Evolutionary conservation across 2,329 filamentous ascomycete species (phyloP).

Genomic region (Arthroderma uncinatum): DNA sequence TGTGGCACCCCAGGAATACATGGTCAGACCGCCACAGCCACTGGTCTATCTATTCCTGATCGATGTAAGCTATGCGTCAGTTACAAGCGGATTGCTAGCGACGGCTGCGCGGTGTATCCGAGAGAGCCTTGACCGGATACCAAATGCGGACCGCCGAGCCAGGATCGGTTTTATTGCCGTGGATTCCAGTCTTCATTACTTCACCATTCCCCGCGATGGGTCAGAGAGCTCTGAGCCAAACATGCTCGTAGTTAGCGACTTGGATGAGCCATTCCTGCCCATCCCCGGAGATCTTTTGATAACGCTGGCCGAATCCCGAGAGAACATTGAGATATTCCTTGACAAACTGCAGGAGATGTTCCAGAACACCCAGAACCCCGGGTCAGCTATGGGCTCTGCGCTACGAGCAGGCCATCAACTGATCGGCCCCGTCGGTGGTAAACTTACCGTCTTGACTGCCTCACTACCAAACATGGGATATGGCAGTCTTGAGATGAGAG

Average conservation of each 20-base stretch:
- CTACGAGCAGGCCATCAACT: constrained; percentile 89
- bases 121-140: constrained; percentile 91
- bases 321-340: constrained; percentile 85
- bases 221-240: constrained; percentile 74
- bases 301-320: constrained; percentile 74
- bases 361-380: constrained; percentile 78
- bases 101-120: constrained; percentile 87
- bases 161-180: constrained; percentile 91
- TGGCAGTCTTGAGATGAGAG: constrained; percentile 82
- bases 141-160: constrained; percentile 90
- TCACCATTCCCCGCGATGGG: constrained; percentile 79
- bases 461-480: constrained; percentile 82
- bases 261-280: constrained; percentile 92
- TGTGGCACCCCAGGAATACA: constrained; percentile 96
- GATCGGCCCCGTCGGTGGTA: constrained; percentile 86
- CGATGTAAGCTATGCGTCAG: constrained; percentile 82
- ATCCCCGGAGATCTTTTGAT: constrained; percentile 87
- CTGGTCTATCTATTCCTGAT: constrained; percentile 92
- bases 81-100: constrained; percentile 81
- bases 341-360: constrained; percentile 93
- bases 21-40: constrained; percentile 93
- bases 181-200: constrained; percentile 90
- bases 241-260: constrained; percentile 88
- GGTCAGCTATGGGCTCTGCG: constrained; percentile 90
- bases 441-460: constrained; percentile 83